phyloP scores from a whole-genome alignment of 83 land plant genomes.

The Picea abies region DNA sequence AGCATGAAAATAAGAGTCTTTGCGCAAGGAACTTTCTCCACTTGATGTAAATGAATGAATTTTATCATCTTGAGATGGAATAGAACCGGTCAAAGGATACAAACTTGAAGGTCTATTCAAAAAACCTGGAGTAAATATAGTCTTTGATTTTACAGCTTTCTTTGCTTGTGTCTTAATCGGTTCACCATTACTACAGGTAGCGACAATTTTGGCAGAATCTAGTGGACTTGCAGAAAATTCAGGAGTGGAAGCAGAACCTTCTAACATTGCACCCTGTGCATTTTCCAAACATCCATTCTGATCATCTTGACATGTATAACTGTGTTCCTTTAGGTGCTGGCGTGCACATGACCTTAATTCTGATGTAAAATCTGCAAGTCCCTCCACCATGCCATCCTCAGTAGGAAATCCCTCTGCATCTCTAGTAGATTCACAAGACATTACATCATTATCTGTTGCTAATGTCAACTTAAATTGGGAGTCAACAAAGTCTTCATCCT shows the following conservation, averaged over 20 bases:
- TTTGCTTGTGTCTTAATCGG: neutral
- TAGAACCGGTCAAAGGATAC: neutral
- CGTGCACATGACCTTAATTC: neutral
- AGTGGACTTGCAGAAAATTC: neutral
- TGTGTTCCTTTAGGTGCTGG: neutral
- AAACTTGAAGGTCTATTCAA: neutral
- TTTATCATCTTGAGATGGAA: neutral
- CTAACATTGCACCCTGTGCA: neutral
- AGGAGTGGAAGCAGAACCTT: neutral
- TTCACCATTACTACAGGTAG: neutral
- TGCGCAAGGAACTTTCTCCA: neutral
- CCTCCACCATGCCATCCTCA: constrained; percentile 2
- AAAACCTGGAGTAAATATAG: constrained; percentile 15
- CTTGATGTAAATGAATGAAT: neutral
- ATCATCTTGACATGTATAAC: neutral
- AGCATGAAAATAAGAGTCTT: neutral
- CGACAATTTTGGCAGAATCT: neutral
- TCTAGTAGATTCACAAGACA: neutral
- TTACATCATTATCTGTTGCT: neutral
- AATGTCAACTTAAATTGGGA: neutral
- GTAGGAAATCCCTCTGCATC: neutral
- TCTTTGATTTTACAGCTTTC: neutral
- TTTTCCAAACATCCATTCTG: neutral
- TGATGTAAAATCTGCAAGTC: neutral
- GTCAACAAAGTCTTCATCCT: neutral